These are phyloP conservation scores for Abelmoschus esculentus DNA, from an alignment of 345 rosid species.

Conservation along the genomic window DNA sequence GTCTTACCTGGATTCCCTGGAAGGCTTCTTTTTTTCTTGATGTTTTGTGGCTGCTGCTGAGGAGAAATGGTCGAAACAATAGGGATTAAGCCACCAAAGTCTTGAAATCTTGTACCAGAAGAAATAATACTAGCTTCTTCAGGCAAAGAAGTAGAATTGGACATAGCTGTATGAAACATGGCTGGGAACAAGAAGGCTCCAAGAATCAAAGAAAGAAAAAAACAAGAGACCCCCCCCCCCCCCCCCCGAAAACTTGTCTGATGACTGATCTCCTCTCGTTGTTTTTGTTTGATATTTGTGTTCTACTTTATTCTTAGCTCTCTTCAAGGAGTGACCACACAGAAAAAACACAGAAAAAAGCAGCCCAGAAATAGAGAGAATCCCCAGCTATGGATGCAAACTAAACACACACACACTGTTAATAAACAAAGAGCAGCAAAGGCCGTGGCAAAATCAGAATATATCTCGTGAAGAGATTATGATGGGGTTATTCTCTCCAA, in stretches of 20 bases:
- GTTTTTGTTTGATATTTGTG: conserved; percentile 16
- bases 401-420: conserved; percentile 24
- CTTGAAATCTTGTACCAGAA: conserved; percentile 47
- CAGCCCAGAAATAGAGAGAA: conserved; percentile 25
- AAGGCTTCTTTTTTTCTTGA: conserved; percentile 74
- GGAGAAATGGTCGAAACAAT: conserved; percentile 27
- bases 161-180: conserved; percentile 59
- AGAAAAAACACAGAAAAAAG: conserved; percentile 7
- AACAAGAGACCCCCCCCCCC: too few species aligned
- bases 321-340: conserved; percentile 14
- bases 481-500: conserved; percentile 67
- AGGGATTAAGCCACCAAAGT: conserved; percentile 39
- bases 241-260: not conserved
- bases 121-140: conserved; percentile 58
- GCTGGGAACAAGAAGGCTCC: conserved; percentile 37
- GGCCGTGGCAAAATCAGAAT: conserved; percentile 27
- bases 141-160: conserved; percentile 56
- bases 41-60: conserved; percentile 36
- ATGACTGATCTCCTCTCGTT: not conserved
- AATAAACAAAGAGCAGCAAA: conserved; percentile 33
- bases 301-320: not conserved
- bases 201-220: conserved; percentile 27
- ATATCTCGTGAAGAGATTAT: conserved; percentile 50
- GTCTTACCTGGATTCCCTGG: conserved; percentile 90
- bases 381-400: conserved; percentile 36